Evolutionary conservation across 352 stramenopile species (phyloP).

Genomic region (Phytophthora pseudosyringae): DNA sequence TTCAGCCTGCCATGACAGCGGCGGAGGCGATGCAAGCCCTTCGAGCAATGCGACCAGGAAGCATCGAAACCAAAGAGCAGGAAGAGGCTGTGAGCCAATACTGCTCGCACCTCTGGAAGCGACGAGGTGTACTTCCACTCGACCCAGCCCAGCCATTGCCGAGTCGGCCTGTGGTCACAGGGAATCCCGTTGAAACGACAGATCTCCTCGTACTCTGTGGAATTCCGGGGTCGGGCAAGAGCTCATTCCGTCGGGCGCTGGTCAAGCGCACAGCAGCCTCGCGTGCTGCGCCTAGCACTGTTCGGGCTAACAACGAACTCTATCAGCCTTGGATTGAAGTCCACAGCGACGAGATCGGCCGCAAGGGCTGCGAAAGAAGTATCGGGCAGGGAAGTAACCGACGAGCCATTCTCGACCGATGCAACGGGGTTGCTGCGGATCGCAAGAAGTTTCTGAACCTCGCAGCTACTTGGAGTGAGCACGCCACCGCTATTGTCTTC

Average conservation of each 20-base stretch:
- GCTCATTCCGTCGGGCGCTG: constrained; percentile 59
- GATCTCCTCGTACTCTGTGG: constrained; percentile 69
- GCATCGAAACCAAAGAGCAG: constrained; percentile 64
- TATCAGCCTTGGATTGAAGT: constrained; percentile 49
- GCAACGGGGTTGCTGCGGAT: constrained; percentile 57
- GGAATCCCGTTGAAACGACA: constrained; percentile 34
- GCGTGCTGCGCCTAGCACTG: not conserved
- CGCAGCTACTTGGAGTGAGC: constrained; percentile 52
- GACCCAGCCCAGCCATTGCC: constrained; percentile 34
- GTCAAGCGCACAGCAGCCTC: constrained; percentile 41
- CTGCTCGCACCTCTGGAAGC: constrained; percentile 67
- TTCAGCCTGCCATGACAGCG: constrained; percentile 53
- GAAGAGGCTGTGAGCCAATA: constrained; percentile 53
- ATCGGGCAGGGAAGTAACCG: constrained; percentile 38
- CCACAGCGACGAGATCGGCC: constrained; percentile 59
- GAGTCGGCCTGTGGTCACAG: constrained; percentile 44
- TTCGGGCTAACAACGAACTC: constrained; percentile 9
- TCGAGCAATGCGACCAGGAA: constrained; percentile 53
- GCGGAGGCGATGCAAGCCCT: constrained; percentile 50
- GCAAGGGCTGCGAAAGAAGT: constrained; percentile 34
- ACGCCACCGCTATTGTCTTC: constrained; percentile 71
- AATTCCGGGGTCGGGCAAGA: constrained; percentile 64
- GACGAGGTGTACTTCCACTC: constrained; percentile 41
- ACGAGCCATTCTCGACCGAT: constrained; percentile 61
- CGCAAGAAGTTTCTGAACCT: constrained; percentile 51